Percentiles rank a stretch among this genome's conserved stretches.
Conservation (phyloP, 1,284 basidiomycete species). For the Dichomitus squalens region DNA sequence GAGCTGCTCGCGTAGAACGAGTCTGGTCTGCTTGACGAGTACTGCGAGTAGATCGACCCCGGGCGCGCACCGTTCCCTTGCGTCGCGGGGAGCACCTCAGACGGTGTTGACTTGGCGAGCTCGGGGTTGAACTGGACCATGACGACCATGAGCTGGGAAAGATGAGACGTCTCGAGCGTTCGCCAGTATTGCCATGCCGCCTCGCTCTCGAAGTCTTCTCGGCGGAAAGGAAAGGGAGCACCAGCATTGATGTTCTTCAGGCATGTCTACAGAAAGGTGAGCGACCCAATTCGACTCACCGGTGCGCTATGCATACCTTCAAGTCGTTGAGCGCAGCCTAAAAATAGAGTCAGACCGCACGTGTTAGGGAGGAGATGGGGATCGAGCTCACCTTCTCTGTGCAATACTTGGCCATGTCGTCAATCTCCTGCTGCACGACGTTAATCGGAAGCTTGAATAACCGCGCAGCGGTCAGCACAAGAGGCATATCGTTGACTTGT, state of each 20-base stretch:
- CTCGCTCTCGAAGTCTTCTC: constrained; percentile 84
- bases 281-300: neutral
- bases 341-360: neutral
- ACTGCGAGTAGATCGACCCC: constrained; percentile 52
- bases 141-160: constrained; percentile 87
- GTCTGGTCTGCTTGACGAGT: constrained; percentile 34
- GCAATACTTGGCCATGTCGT: constrained; percentile 68
- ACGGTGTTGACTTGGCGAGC: constrained; percentile 76
- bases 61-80: constrained; percentile 47
- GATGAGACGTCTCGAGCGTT: constrained; percentile 78
- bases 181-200: constrained; percentile 87
- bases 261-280: constrained; percentile 64
- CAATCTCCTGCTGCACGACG: constrained; percentile 76
- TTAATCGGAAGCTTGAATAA: constrained; percentile 77
- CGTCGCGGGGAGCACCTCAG: constrained; percentile 49
- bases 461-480: constrained; percentile 70
- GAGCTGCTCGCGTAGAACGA: constrained; percentile 37
- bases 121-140: constrained; percentile 90
- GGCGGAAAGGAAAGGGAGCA: constrained; percentile 80
- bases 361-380: neutral
- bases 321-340: constrained; percentile 84
- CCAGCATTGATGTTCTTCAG: constrained; percentile 91
- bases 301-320: constrained; percentile 53
- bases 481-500: constrained; percentile 71
- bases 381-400: constrained; percentile 69